Conservation (phyloP, 768 basidiomycete species). For the Rhodocollybia butyracea region DNA sequence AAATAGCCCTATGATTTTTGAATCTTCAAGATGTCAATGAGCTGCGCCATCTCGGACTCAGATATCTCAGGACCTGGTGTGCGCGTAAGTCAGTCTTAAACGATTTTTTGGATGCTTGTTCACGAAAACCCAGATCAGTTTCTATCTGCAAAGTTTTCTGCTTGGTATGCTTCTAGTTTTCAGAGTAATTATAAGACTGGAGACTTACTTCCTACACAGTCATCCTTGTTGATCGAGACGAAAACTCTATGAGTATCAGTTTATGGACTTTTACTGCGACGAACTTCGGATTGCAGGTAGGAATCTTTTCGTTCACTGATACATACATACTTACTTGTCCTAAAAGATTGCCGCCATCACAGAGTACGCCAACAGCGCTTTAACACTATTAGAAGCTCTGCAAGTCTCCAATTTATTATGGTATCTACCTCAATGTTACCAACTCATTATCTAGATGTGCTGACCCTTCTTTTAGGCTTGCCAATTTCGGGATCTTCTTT, state of each 20-base stretch:
- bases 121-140: constrained; percentile 11
- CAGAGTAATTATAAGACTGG: constrained; percentile 22
- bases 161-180: constrained; percentile 12
- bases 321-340: too few species aligned
- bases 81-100: neutral
- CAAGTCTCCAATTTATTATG: constrained; percentile 40
- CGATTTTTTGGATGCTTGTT: neutral
- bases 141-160: constrained; percentile 28
- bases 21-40: too few species aligned
- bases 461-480: constrained; percentile 25
- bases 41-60: too few species aligned
- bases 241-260: constrained; percentile 31
- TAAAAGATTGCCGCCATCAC: constrained; percentile 36
- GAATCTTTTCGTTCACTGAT: too few species aligned
- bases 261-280: constrained; percentile 43
- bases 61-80: constrained; percentile 7
- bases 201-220: constrained; percentile 20
- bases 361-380: constrained; percentile 20
- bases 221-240: constrained; percentile 33
- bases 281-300: constrained; percentile 36
- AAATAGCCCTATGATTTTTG: too few species aligned
- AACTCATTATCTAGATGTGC: neutral
- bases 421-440: constrained; percentile 17
- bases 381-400: constrained; percentile 37
- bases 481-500: constrained; percentile 40